Base-by-base conservation (phyloP, 2,329 filamentous ascomycete genomes). In the Scedosporium minutisporum region DNA sequence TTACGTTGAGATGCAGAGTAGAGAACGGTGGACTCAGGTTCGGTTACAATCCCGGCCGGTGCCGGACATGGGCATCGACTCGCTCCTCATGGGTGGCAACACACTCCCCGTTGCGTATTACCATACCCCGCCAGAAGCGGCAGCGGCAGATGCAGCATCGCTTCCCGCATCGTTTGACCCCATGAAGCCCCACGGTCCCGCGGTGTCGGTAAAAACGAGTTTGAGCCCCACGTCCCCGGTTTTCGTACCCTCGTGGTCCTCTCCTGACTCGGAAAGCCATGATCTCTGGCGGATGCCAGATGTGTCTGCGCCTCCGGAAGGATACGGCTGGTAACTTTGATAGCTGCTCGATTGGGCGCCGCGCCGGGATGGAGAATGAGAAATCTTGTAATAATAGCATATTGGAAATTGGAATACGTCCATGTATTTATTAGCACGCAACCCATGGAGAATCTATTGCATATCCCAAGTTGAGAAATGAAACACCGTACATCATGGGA, bases 1-100 rank as follows among this genome's bases (percentile, higher is more conserved):
- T 14, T 73, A 77, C 41, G 69, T 79, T 16, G 80, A 85, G 69
- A 75, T 81, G 14, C 76, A 78, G 65, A 77, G 75, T 46, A 74
- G 75, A 3, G 75, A 78, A 60, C 70, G 75, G 2, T 76, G 74
- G 74, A 67, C 67, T 33, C 70, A 73, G 44, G 68, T 75, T 1
- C 69, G 70, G 51, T 66, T 70, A 16, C 69, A 71, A 23, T 14
- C 23, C 51, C 57, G 14, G 62, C 60, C 58, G 66, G 61, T 64
- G 65, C 61, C 14, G 61, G 64, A 7, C 51, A 65, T 10, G 55
- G 53, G 23, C 65, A 66, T 7, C 60, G 64, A 14, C 63, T 61
- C 27, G 4, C 9, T 12, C 9, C 4, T 38, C 10, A 10, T 38
- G 33, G 10, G 9, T 4, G 33, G 10, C 33, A 12, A 38, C 33